Conservation (phyloP, 2,329 filamentous ascomycete species). For the Macrophomina phaseolina region DNA sequence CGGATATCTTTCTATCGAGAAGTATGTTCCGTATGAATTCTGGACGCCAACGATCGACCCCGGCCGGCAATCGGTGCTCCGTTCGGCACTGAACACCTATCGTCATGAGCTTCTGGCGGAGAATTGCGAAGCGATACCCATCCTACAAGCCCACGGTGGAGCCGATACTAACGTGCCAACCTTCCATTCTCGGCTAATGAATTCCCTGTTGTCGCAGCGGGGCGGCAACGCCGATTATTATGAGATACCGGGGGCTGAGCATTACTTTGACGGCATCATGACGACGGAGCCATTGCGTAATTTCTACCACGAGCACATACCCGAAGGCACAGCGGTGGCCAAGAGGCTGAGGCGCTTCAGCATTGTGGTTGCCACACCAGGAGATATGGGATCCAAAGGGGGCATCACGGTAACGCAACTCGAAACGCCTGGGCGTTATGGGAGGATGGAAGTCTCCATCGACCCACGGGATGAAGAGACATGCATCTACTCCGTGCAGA, state of each 20-base stretch:
- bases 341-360: slow-evolving; percentile 48
- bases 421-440: slow-evolving; percentile 56
- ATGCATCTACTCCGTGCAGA: slow-evolving; percentile 35
- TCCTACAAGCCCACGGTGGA: slow-evolving; percentile 63
- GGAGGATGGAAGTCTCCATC: slow-evolving; percentile 51
- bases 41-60: slow-evolving; percentile 61
- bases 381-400: slow-evolving; percentile 58
- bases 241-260: slow-evolving; percentile 56
- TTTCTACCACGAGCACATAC: slow-evolving; percentile 54
- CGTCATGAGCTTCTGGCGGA: slow-evolving; percentile 61
- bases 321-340: slow-evolving; percentile 29
- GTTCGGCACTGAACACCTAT: slow-evolving; percentile 57
- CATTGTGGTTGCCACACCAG: slow-evolving; percentile 58
- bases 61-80: slow-evolving; percentile 53
- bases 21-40: slow-evolving; percentile 63
- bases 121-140: slow-evolving; percentile 59
- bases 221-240: slow-evolving; percentile 53
- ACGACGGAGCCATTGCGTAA: slow-evolving; percentile 55
- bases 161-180: slow-evolving; percentile 64
- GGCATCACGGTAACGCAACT: slow-evolving; percentile 59
- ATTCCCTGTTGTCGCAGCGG: slow-evolving; percentile 53
- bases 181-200: slow-evolving; percentile 62
- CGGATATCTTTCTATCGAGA: slow-evolving; percentile 64
- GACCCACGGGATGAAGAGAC: slow-evolving; percentile 22
- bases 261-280: slow-evolving; percentile 63